Conservation (phyloP, 768 basidiomycete species). For the Xerocomus potaroensis region DNA sequence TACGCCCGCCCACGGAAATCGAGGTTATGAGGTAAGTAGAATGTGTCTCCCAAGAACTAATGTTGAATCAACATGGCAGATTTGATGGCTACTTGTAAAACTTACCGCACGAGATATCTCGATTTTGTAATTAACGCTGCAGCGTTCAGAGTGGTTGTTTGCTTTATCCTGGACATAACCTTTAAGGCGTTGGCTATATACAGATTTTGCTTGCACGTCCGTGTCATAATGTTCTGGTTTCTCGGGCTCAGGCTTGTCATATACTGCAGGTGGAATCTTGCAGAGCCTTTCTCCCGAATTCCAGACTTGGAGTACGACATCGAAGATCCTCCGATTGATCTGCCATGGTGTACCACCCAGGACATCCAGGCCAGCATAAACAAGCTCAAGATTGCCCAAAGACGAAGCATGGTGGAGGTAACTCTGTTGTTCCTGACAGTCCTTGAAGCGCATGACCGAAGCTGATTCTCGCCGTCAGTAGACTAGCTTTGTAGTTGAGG, state of each 20-base stretch:
- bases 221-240: conserved; percentile 39
- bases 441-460: conserved; percentile 88
- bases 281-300: conserved; percentile 78
- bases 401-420: conserved; percentile 75
- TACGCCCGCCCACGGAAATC: conserved; percentile 98
- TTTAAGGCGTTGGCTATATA: conserved; percentile 56
- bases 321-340: conserved; percentile 76
- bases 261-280: conserved; percentile 76
- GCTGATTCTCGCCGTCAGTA: conserved; percentile 35
- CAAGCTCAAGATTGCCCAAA: conserved; percentile 72
- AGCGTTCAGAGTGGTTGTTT: conserved; percentile 87
- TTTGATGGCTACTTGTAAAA: conserved; percentile 11
- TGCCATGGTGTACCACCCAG: conserved; percentile 88
- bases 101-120: conserved; percentile 90
- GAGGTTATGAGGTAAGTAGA: conserved; percentile 94
- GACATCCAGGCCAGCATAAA: conserved; percentile 87
- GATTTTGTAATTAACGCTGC: conserved; percentile 92
- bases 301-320: conserved; percentile 77
- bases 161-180: conserved; percentile 55
- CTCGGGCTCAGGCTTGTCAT: conserved; percentile 61
- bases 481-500: not conserved
- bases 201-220: conserved; percentile 51
- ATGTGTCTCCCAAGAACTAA: conserved; percentile 80
- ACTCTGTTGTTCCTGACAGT: conserved; percentile 74
- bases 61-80: not conserved